Conservation (phyloP, 2,329 filamentous ascomycete genomes). For the Colletotrichum cuscutae region DNA sequence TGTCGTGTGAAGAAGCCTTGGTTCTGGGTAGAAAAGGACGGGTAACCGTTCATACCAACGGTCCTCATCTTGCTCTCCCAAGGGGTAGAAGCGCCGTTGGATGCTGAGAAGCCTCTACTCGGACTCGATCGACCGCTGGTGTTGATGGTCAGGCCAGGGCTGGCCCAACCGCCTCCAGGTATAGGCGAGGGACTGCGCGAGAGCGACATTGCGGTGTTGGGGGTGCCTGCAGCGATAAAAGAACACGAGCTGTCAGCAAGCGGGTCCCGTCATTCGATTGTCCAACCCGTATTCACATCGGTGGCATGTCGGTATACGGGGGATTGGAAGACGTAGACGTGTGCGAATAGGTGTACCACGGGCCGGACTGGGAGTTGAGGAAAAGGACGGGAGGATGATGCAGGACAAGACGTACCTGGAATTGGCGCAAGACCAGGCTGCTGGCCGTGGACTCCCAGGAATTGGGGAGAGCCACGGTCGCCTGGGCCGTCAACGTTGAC, state of each 20-base stretch:
- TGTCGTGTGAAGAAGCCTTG: slow-evolving; percentile 89
- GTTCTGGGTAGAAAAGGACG: slow-evolving; percentile 82
- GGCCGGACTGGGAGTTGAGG: slow-evolving; percentile 14
- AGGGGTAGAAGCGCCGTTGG: slow-evolving; percentile 69
- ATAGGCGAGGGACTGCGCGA: slow-evolving; percentile 89
- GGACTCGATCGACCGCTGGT: slow-evolving; percentile 77
- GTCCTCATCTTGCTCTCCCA: slow-evolving; percentile 88
- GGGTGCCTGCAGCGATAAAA: slow-evolving; percentile 57
- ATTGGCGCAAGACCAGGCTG: slow-evolving; percentile 61
- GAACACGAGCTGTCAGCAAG: slow-evolving; percentile 36
- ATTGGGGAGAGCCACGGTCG: slow-evolving; percentile 46
- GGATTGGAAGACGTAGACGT: slow-evolving; percentile 13
- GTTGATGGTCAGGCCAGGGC: slow-evolving; percentile 79
- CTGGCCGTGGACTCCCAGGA: slow-evolving; percentile 52
- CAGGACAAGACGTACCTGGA: slow-evolving; percentile 58
- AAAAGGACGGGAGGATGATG: slow-evolving; percentile 27
- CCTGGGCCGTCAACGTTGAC: slow-evolving; percentile 44
- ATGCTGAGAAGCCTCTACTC: slow-evolving; percentile 58
- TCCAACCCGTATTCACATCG: slow-evolving; percentile 21
- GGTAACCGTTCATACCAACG: slow-evolving; percentile 77
- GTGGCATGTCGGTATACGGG: slow-evolving; percentile 22
- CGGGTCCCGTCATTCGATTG: slow-evolving; percentile 23
- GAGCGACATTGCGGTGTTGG: slow-evolving; percentile 76
- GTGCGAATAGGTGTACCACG: slow-evolving; percentile 5
- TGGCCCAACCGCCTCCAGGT: slow-evolving; percentile 88